Conservation (phyloP, 768 basidiomycete genomes). For the Mycena filopes region DNA sequence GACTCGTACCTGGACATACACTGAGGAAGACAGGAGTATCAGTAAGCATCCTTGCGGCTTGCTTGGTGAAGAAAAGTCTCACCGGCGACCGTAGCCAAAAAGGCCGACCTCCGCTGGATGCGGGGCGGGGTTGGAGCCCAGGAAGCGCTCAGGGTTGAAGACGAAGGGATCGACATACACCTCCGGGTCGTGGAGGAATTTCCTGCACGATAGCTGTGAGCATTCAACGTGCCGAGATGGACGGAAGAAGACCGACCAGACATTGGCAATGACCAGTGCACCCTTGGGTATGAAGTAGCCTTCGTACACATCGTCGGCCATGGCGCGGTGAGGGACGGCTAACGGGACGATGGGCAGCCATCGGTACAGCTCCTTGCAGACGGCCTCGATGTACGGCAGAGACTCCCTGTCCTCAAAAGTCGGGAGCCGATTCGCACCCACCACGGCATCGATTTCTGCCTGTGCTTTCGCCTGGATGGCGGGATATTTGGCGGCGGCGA, state of each 20-base stretch:
- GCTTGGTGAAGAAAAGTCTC: too few species aligned
- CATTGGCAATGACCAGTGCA: conserved; percentile 34
- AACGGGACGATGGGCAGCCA: conserved; percentile 39
- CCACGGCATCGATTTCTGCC: conserved; percentile 53
- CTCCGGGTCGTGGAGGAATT: conserved; percentile 44
- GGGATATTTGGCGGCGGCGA: conserved; percentile 52
- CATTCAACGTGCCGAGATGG: neutral
- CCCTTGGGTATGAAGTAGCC: conserved; percentile 48
- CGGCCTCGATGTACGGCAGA: conserved; percentile 54
- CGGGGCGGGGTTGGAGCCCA: conserved; percentile 33
- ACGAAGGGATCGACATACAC: conserved; percentile 43
- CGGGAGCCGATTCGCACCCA: conserved; percentile 54
- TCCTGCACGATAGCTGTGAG: conserved; percentile 34
- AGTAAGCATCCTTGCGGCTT: too few species aligned
- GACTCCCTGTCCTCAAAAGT: conserved; percentile 49
- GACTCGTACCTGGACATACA: conserved; percentile 24
- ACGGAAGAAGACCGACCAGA: conserved; percentile 33
- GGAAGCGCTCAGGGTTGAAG: conserved; percentile 48
- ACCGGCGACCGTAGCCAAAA: conserved; percentile 44
- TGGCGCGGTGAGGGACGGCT: conserved; percentile 39
- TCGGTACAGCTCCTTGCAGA: conserved; percentile 50
- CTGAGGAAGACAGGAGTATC: too few species aligned
- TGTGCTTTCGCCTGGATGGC: conserved; percentile 52
- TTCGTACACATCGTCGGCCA: conserved; percentile 43
- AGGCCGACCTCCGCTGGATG: conserved; percentile 34